Conservation (phyloP, 495 filamentous ascomycete species). For the Evernia prunastri region DNA sequence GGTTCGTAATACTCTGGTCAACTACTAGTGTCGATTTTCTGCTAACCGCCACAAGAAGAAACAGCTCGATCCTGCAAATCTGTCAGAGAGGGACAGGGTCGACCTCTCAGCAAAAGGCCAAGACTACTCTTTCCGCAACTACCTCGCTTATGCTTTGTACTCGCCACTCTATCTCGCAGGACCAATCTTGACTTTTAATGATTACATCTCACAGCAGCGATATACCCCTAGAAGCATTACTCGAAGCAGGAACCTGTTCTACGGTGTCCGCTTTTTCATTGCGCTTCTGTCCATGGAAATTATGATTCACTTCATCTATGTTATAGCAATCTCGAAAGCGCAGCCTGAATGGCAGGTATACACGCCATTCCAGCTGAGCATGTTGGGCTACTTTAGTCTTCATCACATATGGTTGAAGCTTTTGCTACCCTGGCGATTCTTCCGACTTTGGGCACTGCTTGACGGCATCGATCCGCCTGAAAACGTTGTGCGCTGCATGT, state of each 20-base stretch:
- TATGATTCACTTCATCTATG: constrained; percentile 88
- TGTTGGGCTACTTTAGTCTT: constrained; percentile 94
- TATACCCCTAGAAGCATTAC: constrained; percentile 65
- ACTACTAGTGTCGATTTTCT: not conserved
- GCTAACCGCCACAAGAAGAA: constrained; percentile 90
- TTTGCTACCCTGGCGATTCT: constrained; percentile 92
- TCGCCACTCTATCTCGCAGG: constrained; percentile 88
- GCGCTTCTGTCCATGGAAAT: constrained; percentile 87
- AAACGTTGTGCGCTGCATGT: constrained; percentile 97
- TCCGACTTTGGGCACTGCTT: constrained; percentile 85
- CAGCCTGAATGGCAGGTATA: constrained; percentile 74
- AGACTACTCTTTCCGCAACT: constrained; percentile 76
- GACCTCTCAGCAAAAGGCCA: constrained; percentile 59
- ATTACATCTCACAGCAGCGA: constrained; percentile 83
- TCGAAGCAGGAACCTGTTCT: constrained; percentile 59
- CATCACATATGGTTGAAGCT: constrained; percentile 98
- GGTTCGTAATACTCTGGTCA: constrained; percentile 48
- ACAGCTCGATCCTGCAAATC: constrained; percentile 74
- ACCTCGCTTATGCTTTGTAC: constrained; percentile 82
- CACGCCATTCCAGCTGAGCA: constrained; percentile 78
- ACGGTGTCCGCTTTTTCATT: constrained; percentile 77
- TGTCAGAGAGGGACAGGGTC: constrained; percentile 84
- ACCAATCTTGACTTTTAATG: constrained; percentile 95
- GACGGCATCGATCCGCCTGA: constrained; percentile 94
- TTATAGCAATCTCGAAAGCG: constrained; percentile 83